A percentile compares a stretch with the other conserved stretches of the same genome.
Conservation (phyloP, 108 stramenopile species). For the Fragilaria radians region DNA sequence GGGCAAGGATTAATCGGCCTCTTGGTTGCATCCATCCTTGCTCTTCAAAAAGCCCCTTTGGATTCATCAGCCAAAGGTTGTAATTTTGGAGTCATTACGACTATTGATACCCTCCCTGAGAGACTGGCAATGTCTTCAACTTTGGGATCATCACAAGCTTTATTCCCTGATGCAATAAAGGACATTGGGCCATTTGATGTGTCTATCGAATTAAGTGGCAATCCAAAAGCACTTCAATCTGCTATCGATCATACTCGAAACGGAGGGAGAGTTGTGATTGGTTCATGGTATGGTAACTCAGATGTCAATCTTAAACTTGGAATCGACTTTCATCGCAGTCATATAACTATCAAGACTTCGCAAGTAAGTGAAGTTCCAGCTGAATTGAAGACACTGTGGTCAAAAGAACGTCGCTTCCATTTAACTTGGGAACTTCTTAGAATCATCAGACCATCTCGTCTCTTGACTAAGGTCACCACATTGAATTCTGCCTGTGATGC, state of each 20-base stretch:
- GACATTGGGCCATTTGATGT: constrained; percentile 75
- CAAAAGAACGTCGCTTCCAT: constrained; percentile 73
- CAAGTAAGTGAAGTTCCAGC: constrained; percentile 80
- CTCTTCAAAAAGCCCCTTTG: background rate
- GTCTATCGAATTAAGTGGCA: constrained; percentile 88
- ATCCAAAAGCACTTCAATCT: constrained; percentile 68
- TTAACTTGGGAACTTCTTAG: constrained; percentile 78
- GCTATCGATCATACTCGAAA: constrained; percentile 73
- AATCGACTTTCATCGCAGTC: constrained; percentile 89
- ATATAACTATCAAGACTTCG: constrained; percentile 75
- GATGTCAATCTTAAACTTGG: constrained; percentile 76
- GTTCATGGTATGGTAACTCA: constrained; percentile 83
- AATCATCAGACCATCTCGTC: constrained; percentile 59
- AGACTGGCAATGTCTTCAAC: constrained; percentile 56
- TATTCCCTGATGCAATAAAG: constrained; percentile 41
- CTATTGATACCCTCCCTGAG: constrained; percentile 72
- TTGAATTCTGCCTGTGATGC: constrained; percentile 56
- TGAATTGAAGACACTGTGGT: constrained; percentile 66
- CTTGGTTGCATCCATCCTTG: constrained; percentile 73
- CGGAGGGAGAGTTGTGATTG: constrained; percentile 78
- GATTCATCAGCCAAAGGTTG: constrained; percentile 4
- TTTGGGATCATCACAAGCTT: constrained; percentile 75
- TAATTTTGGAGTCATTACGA: constrained; percentile 41
- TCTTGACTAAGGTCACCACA: constrained; percentile 48
- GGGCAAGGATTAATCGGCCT: constrained; percentile 92